Percentiles rank a stretch among this genome's conserved stretches.
phyloP scores from a whole-genome alignment of 441 rosid species.

The Mallotus repandus region DNA sequence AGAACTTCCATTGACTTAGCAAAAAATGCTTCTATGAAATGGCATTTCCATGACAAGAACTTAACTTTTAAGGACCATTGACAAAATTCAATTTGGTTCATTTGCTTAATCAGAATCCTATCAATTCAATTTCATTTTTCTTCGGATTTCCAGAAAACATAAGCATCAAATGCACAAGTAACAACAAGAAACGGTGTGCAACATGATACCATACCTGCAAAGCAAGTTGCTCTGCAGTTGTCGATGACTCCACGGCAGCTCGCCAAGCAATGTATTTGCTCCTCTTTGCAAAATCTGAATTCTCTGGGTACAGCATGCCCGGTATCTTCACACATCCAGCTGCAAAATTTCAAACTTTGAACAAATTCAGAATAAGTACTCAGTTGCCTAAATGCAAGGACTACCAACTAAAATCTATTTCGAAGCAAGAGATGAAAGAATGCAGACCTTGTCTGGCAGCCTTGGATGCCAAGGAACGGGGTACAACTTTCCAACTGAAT shows the following conservation, averaged over 20 bases:
- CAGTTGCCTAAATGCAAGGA: conserved; percentile 25
- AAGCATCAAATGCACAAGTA: not conserved
- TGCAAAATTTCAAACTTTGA: conserved; percentile 54
- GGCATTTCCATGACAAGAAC: not conserved
- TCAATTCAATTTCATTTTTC: not conserved
- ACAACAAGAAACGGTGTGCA: not conserved
- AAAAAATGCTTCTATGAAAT: not conserved
- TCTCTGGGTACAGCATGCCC: conserved; percentile 82
- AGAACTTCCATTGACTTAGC: not conserved
- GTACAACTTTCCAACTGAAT: conserved; percentile 87
- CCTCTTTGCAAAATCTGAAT: conserved; percentile 84
- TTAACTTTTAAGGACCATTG: not conserved
- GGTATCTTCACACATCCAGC: conserved; percentile 75
- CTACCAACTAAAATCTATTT: conserved; percentile 17
- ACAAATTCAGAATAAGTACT: conserved; percentile 44
- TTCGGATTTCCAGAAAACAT: not conserved
- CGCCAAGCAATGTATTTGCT: conserved; percentile 75
- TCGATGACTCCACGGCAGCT: conserved; percentile 94
- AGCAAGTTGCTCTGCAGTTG: conserved; percentile 78
- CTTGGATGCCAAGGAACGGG: conserved; percentile 60
- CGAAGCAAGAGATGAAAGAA: conserved; percentile 31
- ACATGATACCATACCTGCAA: conserved; percentile 55
- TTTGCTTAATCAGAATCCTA: not conserved
- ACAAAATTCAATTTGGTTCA: not conserved
- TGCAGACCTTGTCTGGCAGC: conserved; percentile 90